phyloP scores from a whole-genome alignment of 257 asterid genomes.

The Gardenia jasminoides region DNA sequence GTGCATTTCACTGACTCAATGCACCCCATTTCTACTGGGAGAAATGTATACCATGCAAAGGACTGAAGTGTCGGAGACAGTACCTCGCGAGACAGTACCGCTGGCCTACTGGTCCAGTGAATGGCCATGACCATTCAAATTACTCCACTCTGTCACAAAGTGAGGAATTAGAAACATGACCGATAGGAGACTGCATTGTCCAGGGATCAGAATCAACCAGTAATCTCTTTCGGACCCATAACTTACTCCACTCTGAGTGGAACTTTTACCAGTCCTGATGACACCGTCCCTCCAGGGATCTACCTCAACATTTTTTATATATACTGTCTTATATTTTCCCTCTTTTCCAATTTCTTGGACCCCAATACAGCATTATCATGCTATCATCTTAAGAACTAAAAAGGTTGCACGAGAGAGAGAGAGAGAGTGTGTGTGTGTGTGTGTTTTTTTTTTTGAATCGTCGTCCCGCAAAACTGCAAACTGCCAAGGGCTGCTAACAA shows the following conservation, averaged over 20 bases:
- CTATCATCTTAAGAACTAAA: background rate
- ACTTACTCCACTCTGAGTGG: background rate
- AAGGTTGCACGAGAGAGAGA: background rate
- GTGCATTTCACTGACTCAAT: background rate
- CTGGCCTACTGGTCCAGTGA: background rate
- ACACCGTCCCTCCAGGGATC: background rate
- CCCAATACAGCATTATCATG: background rate
- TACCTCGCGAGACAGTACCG: background rate
- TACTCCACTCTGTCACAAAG: too few relatives aligned
- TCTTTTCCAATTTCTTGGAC: background rate
- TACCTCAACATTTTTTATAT: background rate
- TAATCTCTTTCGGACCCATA: too few relatives aligned
- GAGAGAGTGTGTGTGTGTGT: too few relatives aligned
- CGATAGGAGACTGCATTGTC: too few relatives aligned
- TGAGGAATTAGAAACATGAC: too few relatives aligned
- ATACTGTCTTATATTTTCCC: too few relatives aligned
- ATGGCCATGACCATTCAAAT: too few relatives aligned
- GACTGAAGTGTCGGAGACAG: background rate
- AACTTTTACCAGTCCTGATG: background rate
- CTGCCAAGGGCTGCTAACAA: background rate
- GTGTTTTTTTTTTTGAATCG: background rate
- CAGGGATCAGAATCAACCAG: too few relatives aligned
- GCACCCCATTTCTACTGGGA: background rate
- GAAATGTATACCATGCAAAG: background rate
- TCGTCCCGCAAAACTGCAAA: too few relatives aligned